A percentile compares a stretch with the other conserved stretches of the same genome.
phyloP scores from a whole-genome alignment of 1,284 basidiomycete species.

The Melanopsichium pennsylvanicum region DNA sequence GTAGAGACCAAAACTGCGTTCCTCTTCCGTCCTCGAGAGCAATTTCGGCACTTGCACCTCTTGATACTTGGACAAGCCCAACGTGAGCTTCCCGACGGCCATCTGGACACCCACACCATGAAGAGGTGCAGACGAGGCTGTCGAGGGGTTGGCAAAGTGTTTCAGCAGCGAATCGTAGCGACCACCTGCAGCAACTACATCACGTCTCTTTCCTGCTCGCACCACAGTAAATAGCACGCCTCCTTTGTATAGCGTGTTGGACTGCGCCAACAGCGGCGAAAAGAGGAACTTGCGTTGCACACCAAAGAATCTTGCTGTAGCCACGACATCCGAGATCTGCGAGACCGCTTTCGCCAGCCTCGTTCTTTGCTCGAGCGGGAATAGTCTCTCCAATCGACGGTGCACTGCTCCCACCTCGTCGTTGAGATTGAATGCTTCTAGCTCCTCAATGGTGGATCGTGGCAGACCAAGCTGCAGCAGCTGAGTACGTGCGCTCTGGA shows the following conservation, averaged over 20 bases:
- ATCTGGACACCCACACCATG: slow-evolving; percentile 80
- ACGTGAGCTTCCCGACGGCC: slow-evolving; percentile 79
- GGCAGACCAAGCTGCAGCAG: slow-evolving; percentile 54
- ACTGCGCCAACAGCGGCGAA: slow-evolving; percentile 74
- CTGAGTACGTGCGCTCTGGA: slow-evolving; percentile 45
- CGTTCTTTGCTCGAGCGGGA: slow-evolving; percentile 47
- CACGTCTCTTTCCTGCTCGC: slow-evolving; percentile 72
- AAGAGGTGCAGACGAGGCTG: slow-evolving; percentile 58
- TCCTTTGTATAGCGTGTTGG: slow-evolving; percentile 74
- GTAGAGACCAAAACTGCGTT: slow-evolving; percentile 85
- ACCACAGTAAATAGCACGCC: slow-evolving; percentile 80
- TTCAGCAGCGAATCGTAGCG: slow-evolving; percentile 79
- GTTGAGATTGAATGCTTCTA: slow-evolving; percentile 54
- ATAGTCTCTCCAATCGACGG: slow-evolving; percentile 41
- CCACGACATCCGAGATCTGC: slow-evolving; percentile 75
- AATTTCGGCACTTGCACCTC: slow-evolving; percentile 77
- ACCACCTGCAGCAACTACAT: slow-evolving; percentile 80
- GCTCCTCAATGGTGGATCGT: slow-evolving; percentile 59
- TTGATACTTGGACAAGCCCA: slow-evolving; percentile 72
- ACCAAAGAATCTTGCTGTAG: slow-evolving; percentile 73
- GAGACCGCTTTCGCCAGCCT: slow-evolving; percentile 66
- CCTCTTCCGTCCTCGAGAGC: slow-evolving; percentile 73
- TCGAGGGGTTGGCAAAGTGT: slow-evolving; percentile 71
- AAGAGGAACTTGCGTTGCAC: slow-evolving; percentile 74
- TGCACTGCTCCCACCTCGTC: slow-evolving; percentile 53